Percentiles rank a stretch among this genome's conserved stretches.
Evolutionary conservation across 2,329 filamentous ascomycete genomes (phyloP).

Genomic region (Albophoma yamanashiensis): DNA sequence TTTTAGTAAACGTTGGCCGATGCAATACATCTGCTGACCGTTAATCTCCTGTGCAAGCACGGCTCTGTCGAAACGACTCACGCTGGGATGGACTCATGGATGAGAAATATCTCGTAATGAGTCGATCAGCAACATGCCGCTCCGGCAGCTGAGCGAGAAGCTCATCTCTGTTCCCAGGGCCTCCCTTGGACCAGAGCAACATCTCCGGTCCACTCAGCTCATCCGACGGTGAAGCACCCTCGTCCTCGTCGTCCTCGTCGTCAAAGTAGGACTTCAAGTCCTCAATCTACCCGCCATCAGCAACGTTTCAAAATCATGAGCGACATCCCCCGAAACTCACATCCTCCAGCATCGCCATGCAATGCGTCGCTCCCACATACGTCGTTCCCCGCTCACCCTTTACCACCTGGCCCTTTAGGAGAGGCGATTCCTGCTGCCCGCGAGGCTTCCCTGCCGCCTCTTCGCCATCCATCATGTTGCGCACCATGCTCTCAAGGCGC

Average conservation of each 20-base stretch:
- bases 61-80: conserved; percentile 15
- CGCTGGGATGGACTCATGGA: conserved; percentile 41
- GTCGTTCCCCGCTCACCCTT: conserved; percentile 30
- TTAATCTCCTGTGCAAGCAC: conserved; percentile 2
- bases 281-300: conserved; percentile 34
- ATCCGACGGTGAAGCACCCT: conserved; percentile 19
- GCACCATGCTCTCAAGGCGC: conserved; percentile 47
- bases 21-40: conserved; percentile 36
- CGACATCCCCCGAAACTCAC: conserved; percentile 23
- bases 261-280: conserved; percentile 49
- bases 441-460: conserved; percentile 4
- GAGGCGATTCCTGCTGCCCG: conserved; percentile 9
- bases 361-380: conserved; percentile 49
- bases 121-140: conserved; percentile 32
- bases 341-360: conserved; percentile 49
- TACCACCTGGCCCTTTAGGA: conserved; percentile 30
- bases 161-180: conserved; percentile 30
- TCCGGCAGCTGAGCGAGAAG: conserved; percentile 37
- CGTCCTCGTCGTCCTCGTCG: conserved; percentile 27
- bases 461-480: conserved; percentile 37
- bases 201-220: conserved; percentile 29
- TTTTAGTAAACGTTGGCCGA: conserved; percentile 37
- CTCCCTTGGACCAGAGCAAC: conserved; percentile 28
- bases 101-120: conserved; percentile 43
- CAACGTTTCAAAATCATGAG: not conserved